Conservation (phyloP, 2,329 filamentous ascomycete species). For the Aspergillus ibericus region DNA sequence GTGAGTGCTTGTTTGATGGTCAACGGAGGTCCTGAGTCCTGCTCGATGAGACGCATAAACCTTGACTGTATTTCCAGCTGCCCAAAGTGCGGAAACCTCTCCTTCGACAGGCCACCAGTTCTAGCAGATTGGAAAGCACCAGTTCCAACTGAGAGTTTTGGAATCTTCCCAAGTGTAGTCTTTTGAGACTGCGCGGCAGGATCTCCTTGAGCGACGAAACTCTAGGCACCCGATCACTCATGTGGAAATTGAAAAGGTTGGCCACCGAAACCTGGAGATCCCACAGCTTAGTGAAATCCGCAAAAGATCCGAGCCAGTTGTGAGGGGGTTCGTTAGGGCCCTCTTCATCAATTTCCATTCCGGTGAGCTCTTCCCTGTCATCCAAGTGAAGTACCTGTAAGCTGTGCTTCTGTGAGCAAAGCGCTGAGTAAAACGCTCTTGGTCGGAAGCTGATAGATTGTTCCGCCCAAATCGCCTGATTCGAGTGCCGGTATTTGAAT, state of each 20-base stretch:
- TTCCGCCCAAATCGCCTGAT: slow-evolving; percentile 2
- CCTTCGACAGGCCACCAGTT: neutral
- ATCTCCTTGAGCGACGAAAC: neutral
- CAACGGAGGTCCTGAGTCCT: neutral
- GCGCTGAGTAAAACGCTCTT: slow-evolving; percentile 5
- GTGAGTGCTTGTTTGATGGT: neutral
- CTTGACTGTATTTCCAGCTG: neutral
- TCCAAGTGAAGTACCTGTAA: slow-evolving; percentile 13
- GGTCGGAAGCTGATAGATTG: slow-evolving; percentile 4
- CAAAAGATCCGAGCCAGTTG: slow-evolving; percentile 7
- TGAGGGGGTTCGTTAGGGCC: neutral
- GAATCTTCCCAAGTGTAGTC: neutral
- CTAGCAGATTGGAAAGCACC: neutral
- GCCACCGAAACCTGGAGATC: neutral
- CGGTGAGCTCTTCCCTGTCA: neutral
- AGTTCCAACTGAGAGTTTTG: neutral
- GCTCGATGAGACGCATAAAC: neutral
- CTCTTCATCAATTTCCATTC: neutral
- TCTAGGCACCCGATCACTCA: neutral
- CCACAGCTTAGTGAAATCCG: neutral
- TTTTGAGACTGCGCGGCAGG: neutral
- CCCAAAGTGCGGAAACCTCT: neutral
- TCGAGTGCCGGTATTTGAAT: slow-evolving; percentile 16
- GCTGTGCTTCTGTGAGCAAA: slow-evolving; percentile 12
- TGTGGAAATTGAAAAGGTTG: slow-evolving; percentile 1